Evolutionary conservation across 2,329 filamentous ascomycete species (phyloP).

Genomic region (Fusarium hainanense): DNA sequence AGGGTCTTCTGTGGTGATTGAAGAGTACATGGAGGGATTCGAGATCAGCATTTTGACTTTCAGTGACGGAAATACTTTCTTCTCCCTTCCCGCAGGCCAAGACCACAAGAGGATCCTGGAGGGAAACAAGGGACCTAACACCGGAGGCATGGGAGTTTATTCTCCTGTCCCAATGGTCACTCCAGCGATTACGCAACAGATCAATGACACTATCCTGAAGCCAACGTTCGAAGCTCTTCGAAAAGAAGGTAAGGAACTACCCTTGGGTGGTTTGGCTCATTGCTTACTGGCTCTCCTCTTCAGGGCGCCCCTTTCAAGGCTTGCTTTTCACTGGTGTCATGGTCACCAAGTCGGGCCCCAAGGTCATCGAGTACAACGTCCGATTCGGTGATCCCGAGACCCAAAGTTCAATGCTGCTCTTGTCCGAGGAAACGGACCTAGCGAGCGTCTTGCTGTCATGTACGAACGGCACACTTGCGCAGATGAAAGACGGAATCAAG

Average conservation of each 20-base stretch:
- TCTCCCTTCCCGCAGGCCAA: constrained; percentile 75
- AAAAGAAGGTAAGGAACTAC: constrained; percentile 57
- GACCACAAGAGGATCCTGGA: constrained; percentile 79
- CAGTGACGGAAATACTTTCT: constrained; percentile 72
- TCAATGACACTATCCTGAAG: constrained; percentile 69
- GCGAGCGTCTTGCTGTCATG: constrained; percentile 87
- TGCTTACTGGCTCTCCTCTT: background rate
- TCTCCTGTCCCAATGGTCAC: constrained; percentile 70
- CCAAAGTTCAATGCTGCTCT: constrained; percentile 80
- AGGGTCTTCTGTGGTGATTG: constrained; percentile 77
- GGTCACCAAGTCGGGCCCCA: constrained; percentile 80
- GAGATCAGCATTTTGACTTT: constrained; percentile 77
- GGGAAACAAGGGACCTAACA: constrained; percentile 76
- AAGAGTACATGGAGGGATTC: constrained; percentile 76
- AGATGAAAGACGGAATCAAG: constrained; percentile 69
- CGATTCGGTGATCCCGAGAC: constrained; percentile 91
- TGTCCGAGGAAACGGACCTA: constrained; percentile 80
- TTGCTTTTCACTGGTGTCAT: constrained; percentile 85
- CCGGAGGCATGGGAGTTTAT: constrained; percentile 82
- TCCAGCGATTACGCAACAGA: constrained; percentile 62
- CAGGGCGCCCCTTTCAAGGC: constrained; percentile 66
- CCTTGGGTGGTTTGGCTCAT: background rate
- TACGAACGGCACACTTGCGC: constrained; percentile 75
- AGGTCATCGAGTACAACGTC: constrained; percentile 89
- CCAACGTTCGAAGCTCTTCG: constrained; percentile 73